phyloP scores from a whole-genome alignment of 1,139 yeast genomes.

The Hemisphaericaspora xylofermentans region DNA sequence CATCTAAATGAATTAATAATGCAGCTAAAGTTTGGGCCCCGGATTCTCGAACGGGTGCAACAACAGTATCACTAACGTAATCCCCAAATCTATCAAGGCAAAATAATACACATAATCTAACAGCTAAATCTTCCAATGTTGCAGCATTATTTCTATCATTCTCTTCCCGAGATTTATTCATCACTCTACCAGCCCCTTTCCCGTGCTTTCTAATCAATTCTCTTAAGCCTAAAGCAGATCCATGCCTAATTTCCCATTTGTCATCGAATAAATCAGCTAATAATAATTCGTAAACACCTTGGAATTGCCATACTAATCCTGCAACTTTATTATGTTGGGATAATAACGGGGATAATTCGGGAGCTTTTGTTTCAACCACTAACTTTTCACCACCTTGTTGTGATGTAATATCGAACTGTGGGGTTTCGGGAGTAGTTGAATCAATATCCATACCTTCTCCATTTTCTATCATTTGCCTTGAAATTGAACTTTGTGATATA shows the following conservation, averaged over 20 bases:
- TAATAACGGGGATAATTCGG: conserved; percentile 67
- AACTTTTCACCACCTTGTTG: conserved; percentile 80
- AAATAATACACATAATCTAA: conserved; percentile 80
- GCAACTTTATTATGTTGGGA: conserved; percentile 76
- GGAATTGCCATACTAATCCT: conserved; percentile 90
- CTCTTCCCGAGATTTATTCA: conserved; percentile 57
- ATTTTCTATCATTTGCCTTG: conserved; percentile 51
- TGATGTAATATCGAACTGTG: conserved; percentile 61
- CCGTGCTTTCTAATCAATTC: conserved; percentile 88
- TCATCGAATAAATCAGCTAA: conserved; percentile 81
- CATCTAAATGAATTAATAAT: conserved; percentile 64
- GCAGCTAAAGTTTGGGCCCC: conserved; percentile 96
- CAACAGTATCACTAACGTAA: conserved; percentile 95
- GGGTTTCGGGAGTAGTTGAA: conserved; percentile 10
- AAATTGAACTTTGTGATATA: conserved; percentile 73
- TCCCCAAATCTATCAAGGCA: conserved; percentile 96
- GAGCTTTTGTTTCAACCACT: conserved; percentile 75
- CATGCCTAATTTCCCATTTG: conserved; percentile 94
- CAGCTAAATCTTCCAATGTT: conserved; percentile 85
- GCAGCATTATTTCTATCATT: conserved; percentile 65
- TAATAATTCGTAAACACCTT: conserved; percentile 89
- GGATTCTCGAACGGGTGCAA: conserved; percentile 97
- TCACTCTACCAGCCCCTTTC: conserved; percentile 77
- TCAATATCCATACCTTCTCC: conserved; percentile 20
- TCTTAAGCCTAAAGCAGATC: conserved; percentile 89